Conservation (phyloP, 345 rosid genomes). For the Bruguiera parviflora region DNA sequence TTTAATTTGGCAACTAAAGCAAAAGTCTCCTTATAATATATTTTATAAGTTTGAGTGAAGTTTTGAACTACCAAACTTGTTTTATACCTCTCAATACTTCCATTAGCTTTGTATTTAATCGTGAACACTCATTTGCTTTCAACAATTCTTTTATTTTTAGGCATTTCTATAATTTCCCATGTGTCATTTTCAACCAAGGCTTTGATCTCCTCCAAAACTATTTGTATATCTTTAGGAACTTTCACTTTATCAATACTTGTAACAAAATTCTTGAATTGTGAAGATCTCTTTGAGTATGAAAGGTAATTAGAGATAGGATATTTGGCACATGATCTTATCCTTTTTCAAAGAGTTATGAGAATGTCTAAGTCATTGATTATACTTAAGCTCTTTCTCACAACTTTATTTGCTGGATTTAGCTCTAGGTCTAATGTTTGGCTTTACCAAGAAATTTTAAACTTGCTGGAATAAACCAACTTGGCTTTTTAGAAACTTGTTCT, state of each 20-base stretch:
- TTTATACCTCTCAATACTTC: too few relatives aligned
- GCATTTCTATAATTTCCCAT: background rate
- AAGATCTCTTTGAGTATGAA: background rate
- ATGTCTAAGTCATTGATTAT: too few relatives aligned
- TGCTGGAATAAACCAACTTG: background rate
- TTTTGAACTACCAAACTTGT: too few relatives aligned
- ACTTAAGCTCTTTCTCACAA: background rate
- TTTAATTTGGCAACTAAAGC: too few relatives aligned
- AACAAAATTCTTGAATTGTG: background rate
- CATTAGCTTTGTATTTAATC: too few relatives aligned
- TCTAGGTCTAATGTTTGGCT: too few relatives aligned
- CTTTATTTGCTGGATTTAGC: background rate
- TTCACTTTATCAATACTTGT: background rate
- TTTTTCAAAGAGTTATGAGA: background rate
- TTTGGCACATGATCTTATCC: background rate
- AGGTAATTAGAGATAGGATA: constrained; percentile 1
- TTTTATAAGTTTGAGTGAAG: background rate
- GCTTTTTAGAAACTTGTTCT: too few relatives aligned
- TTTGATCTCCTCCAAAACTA: background rate
- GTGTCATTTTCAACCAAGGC: background rate
- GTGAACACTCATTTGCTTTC: too few relatives aligned
- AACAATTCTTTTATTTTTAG: background rate
- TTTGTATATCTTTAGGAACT: background rate
- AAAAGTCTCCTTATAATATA: background rate
- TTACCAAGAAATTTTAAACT: background rate